A percentile compares a stretch with the other conserved stretches of the same genome.
phyloP scores from a whole-genome alignment of 1,284 basidiomycete species.

The Austroboletus novae-zelandiae region DNA sequence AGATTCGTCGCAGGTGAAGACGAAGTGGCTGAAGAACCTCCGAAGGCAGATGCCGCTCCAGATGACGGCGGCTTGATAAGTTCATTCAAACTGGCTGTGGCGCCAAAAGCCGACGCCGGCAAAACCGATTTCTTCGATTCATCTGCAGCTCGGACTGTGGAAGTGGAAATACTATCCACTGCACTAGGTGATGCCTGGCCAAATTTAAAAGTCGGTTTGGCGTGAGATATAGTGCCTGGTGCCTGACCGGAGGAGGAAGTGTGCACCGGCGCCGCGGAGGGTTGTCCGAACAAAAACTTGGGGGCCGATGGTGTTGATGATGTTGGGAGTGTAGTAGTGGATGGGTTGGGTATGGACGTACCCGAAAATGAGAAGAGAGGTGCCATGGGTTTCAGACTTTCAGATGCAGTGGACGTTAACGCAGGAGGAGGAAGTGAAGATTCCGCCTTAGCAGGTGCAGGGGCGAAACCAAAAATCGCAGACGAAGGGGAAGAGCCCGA shows the following conservation, averaged over 20 bases:
- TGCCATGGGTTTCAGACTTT: conserved; percentile 15
- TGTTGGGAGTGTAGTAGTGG: conserved; percentile 4
- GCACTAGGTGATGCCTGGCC: conserved; percentile 14
- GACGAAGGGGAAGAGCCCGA: conserved; percentile 5
- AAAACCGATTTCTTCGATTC: conserved; percentile 17
- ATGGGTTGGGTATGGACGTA: conserved; percentile 1
- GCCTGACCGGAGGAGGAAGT: conserved; percentile 7
- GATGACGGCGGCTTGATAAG: conserved; percentile 15
- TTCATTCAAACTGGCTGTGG: conserved; percentile 11
- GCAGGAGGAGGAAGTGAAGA: conserved; percentile 4
- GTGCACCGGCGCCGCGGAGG: conserved; percentile 13
- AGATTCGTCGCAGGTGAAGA: conserved; percentile 4
- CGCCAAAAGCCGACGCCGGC: conserved; percentile 14
- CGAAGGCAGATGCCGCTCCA: conserved; percentile 16
- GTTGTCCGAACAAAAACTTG: conserved; percentile 30
- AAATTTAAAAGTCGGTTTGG: conserved; percentile 24
- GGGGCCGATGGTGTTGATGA: conserved; percentile 7
- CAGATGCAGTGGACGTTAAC: conserved; percentile 5
- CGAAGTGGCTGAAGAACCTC: conserved; percentile 8
- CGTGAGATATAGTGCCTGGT: conserved; percentile 11
- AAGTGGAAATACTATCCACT: conserved; percentile 1
- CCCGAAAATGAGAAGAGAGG: conserved; percentile 21
- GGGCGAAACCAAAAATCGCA: conserved; percentile 29
- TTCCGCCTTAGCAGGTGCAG: conserved; percentile 11
- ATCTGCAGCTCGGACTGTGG: conserved; percentile 1